These are phyloP conservation scores for Eucalyptus cloeziana DNA, from an alignment of 345 rosid genomes.

Conservation along the genomic window DNA sequence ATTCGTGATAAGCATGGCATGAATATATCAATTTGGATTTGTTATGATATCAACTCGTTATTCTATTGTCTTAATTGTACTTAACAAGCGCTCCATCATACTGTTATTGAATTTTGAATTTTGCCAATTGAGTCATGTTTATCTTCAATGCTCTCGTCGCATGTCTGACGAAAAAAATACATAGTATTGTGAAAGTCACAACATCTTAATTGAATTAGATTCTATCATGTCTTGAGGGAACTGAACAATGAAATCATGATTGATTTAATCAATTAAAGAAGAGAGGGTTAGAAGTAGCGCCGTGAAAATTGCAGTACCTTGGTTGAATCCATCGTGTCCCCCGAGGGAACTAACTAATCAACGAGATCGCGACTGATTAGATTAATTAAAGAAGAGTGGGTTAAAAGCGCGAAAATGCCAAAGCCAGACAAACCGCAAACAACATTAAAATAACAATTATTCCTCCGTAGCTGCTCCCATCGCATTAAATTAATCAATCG, in stretches of 20 bases:
- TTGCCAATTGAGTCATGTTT: not conserved
- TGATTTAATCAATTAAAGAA: too few relatives aligned
- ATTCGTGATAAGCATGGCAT: too few relatives aligned
- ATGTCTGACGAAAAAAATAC: not conserved
- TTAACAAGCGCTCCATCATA: rapidly evolving
- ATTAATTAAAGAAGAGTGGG: not conserved
- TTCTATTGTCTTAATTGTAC: rapidly evolving
- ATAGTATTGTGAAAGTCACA: rapidly evolving
- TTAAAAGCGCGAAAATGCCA: not conserved
- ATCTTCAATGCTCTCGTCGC: rapidly evolving
- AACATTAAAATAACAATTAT: not conserved
- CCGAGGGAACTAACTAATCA: not conserved
- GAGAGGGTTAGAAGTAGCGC: rapidly evolving
- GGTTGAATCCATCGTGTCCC: not conserved
- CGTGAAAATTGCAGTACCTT: not conserved
- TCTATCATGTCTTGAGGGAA: rapidly evolving
- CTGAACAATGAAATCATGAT: rapidly evolving
- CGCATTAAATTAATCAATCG: not conserved
- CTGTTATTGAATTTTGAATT: not conserved
- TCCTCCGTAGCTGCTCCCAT: not conserved
- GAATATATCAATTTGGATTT: rapidly evolving
- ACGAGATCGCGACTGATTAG: not conserved
- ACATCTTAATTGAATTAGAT: rapidly evolving
- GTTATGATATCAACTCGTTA: too few relatives aligned
- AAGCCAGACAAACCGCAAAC: not conserved